These are phyloP conservation scores for Aspergillus niger DNA, from an alignment of 2,329 filamentous ascomycete genomes.

Conservation along the genomic window DNA sequence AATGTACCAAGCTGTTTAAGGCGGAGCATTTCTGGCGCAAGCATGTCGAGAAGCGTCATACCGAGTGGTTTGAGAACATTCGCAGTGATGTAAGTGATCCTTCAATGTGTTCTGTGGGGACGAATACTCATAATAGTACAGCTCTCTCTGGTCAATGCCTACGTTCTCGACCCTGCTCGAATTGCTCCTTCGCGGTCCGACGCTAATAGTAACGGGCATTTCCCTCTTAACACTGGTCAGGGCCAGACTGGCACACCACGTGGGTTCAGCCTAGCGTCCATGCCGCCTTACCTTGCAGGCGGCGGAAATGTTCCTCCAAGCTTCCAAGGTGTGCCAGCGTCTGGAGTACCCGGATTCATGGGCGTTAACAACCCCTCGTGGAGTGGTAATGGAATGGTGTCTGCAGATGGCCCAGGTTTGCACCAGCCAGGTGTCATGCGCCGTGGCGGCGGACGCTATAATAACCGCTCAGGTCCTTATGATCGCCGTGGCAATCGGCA, in stretches of 20 bases:
- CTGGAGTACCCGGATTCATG: conserved; percentile 37
- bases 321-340: conserved; percentile 34
- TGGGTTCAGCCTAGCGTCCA: conserved; percentile 82
- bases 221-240: conserved; percentile 77
- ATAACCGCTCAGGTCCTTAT: conserved; percentile 70
- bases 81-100: conserved; percentile 73
- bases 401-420: conserved; percentile 43
- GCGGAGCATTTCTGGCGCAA: conserved; percentile 97
- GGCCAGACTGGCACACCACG: conserved; percentile 80
- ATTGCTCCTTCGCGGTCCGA: conserved; percentile 92
- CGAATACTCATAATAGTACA: conserved; percentile 47
- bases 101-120: background rate
- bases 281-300: conserved; percentile 61
- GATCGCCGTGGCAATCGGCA: conserved; percentile 65
- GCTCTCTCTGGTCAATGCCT: conserved; percentile 89
- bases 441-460: conserved; percentile 64
- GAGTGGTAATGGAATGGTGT: conserved; percentile 33
- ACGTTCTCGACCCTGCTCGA: conserved; percentile 90
- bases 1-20: conserved; percentile 96
- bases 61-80: conserved; percentile 79
- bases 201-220: conserved; percentile 93
- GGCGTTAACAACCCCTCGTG: conserved; percentile 33
- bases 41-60: conserved; percentile 93
- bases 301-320: conserved; percentile 40
- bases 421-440: conserved; percentile 68